phyloP scores from a whole-genome alignment of 2,329 filamentous ascomycete genomes.

The Diaporthe citriasiana region DNA sequence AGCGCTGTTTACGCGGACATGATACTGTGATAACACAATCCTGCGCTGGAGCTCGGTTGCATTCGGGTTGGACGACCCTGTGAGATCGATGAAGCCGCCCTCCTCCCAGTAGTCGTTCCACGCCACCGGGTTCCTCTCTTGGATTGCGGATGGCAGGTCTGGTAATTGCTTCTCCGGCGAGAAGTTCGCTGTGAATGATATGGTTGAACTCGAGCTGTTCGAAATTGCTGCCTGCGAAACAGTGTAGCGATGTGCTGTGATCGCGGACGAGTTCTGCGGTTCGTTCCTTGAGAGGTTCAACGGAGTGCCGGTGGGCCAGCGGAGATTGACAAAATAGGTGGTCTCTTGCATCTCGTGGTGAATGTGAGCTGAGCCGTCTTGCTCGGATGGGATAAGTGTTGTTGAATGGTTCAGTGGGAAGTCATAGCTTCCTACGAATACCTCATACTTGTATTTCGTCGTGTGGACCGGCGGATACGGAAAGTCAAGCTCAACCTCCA shows the following conservation, averaged over 20 bases:
- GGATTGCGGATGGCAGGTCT: constrained; percentile 3
- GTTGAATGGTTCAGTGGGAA: constrained; percentile 57
- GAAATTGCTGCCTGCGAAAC: neutral
- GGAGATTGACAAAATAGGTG: constrained; percentile 14
- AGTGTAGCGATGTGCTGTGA: constrained; percentile 6
- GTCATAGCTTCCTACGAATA: constrained; percentile 58
- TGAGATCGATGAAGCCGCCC: constrained; percentile 14
- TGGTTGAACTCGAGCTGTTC: neutral
- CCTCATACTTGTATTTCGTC: constrained; percentile 59
- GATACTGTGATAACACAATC: constrained; percentile 59
- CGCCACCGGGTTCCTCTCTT: neutral
- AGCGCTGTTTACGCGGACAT: constrained; percentile 59
- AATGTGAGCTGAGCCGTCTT: neutral
- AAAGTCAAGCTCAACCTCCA: constrained; percentile 58
- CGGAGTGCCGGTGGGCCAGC: neutral
- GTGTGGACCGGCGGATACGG: constrained; percentile 58
- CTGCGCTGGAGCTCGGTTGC: constrained; percentile 60
- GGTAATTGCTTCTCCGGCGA: neutral
- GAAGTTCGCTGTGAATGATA: constrained; percentile 25
- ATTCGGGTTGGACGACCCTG: constrained; percentile 50
- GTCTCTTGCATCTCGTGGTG: constrained; percentile 18
- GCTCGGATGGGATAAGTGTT: constrained; percentile 41
- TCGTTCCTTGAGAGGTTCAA: neutral
- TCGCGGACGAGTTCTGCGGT: neutral
- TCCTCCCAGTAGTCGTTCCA: constrained; percentile 18